These are phyloP conservation scores for Sclerotinia sclerotiorum DNA, from an alignment of 2,329 filamentous ascomycete genomes.

Conservation along the genomic window DNA sequence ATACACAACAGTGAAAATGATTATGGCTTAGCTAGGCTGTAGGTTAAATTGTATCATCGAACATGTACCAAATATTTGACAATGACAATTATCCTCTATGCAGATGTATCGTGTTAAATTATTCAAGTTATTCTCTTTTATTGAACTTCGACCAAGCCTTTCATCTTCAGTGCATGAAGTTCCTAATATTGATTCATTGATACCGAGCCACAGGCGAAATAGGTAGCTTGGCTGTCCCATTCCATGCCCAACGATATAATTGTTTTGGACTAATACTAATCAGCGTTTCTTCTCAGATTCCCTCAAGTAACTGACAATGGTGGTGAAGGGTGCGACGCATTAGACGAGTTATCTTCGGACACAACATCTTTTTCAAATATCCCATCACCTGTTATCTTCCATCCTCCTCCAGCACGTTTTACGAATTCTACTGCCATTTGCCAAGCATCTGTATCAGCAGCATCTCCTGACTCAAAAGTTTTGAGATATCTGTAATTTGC, in stretches of 20 bases:
- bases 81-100: no score
- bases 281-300: constrained; percentile 21
- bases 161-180: background rate
- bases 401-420: constrained; percentile 43
- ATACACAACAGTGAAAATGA: background rate
- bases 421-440: constrained; percentile 47
- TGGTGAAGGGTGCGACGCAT: background rate
- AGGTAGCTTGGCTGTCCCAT: constrained; percentile 34
- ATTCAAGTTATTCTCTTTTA: background rate
- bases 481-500: constrained; percentile 47
- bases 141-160: background rate
- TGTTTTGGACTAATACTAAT: constrained; percentile 29
- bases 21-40: no score
- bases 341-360: background rate
- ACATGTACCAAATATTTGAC: background rate
- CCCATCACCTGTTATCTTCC: constrained; percentile 48
- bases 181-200: background rate
- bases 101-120: no score
- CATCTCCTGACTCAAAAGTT: constrained; percentile 53
- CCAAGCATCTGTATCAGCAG: constrained; percentile 49
- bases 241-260: constrained; percentile 37
- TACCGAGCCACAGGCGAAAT: constrained; percentile 33
- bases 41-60: background rate
- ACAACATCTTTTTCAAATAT: constrained; percentile 45
- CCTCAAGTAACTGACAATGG: constrained; percentile 36